Conservation (phyloP, 2,329 filamentous ascomycete genomes). For the Parastagonospora avenae region DNA sequence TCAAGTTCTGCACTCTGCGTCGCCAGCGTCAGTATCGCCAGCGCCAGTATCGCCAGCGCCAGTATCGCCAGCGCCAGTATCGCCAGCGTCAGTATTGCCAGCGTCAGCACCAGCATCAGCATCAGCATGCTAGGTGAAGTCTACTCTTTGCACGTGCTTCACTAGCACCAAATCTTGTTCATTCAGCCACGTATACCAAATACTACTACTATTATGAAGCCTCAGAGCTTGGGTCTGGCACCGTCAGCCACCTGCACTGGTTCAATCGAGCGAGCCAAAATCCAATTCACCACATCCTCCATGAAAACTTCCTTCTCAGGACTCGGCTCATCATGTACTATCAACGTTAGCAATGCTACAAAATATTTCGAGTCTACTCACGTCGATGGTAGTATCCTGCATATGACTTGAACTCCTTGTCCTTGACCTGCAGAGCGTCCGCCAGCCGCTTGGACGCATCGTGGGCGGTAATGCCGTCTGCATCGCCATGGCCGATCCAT, state of each 20-base stretch:
- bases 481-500: slow-evolving; percentile 77
- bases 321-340: slow-evolving; percentile 47
- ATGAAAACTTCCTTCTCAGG: slow-evolving; percentile 42
- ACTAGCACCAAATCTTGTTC: too few species aligned
- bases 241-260: slow-evolving; percentile 32
- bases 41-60: too few species aligned
- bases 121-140: too few species aligned
- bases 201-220: neutral
- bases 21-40: too few species aligned
- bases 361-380: slow-evolving; percentile 33
- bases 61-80: too few species aligned
- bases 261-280: slow-evolving; percentile 39
- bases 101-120: too few species aligned
- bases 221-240: slow-evolving; percentile 41
- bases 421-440: slow-evolving; percentile 61
- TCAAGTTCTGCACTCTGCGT: too few species aligned
- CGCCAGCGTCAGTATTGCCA: too few species aligned
- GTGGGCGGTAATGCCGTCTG: slow-evolving; percentile 71
- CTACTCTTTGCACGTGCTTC: too few species aligned
- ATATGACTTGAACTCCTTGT: slow-evolving; percentile 75
- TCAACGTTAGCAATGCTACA: slow-evolving; percentile 15
- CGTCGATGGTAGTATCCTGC: slow-evolving; percentile 78
- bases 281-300: slow-evolving; percentile 44
- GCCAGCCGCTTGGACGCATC: slow-evolving; percentile 68
- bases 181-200: too few species aligned